Percentiles rank a stretch among this genome's conserved stretches.
Evolutionary conservation across 306 rosid genomes (phyloP).

Genomic region (Phaseolus lunatus): DNA sequence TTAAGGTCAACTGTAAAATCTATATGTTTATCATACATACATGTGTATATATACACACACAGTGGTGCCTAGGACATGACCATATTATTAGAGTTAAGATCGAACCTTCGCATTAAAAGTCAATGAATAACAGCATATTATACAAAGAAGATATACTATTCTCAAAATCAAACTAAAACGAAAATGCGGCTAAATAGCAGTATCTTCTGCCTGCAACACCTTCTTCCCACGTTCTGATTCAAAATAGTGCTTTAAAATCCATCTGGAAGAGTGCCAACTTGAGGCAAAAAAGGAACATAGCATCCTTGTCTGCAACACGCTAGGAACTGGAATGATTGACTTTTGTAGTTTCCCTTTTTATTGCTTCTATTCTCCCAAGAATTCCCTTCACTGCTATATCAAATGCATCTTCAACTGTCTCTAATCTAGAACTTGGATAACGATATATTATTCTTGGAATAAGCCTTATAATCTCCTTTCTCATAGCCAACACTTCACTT

Average conservation of each 20-base stretch:
- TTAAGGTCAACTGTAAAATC: not conserved
- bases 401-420: conserved; percentile 61
- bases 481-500: conserved; percentile 51
- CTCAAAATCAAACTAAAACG: conserved; percentile 10
- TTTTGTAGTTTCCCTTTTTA: conserved; percentile 33
- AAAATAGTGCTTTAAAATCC: not conserved
- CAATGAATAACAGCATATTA: not conserved
- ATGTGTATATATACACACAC: too few species aligned
- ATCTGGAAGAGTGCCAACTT: not conserved
- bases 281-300: not conserved
- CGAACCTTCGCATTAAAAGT: not conserved
- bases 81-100: not conserved
- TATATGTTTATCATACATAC: not conserved
- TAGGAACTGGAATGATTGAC: not conserved
- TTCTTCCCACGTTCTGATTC: conserved; percentile 16
- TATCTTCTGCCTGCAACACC: not conserved
- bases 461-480: conserved; percentile 54
- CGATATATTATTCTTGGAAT: conserved; percentile 59
- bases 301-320: not conserved
- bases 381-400: conserved; percentile 62
- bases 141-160: not conserved
- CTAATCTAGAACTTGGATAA: conserved; percentile 51
- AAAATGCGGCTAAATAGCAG: not conserved
- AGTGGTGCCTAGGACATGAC: not conserved
- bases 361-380: conserved; percentile 51